Percentiles rank a stretch among this genome's conserved stretches.
Evolutionary conservation across 306 rosid species (phyloP).

Genomic region (Ormosia emarginata): DNA sequence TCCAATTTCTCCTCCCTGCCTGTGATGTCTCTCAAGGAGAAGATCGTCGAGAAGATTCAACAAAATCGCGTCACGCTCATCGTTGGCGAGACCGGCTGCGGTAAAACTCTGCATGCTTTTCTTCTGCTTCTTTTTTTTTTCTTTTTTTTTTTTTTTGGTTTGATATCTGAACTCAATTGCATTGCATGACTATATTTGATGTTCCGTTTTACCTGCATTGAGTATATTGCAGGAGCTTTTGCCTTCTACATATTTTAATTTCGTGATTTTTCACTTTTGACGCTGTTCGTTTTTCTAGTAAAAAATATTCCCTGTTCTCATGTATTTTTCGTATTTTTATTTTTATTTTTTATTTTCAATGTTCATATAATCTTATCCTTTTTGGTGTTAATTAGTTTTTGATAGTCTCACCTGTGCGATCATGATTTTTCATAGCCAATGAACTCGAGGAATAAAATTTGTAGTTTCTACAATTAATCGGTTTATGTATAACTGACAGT

Average conservation of each 20-base stretch:
- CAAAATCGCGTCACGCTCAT: constrained; percentile 87
- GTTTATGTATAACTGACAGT: not conserved
- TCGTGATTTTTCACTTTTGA: not conserved
- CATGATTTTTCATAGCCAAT: not conserved
- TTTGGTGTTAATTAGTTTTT: not conserved
- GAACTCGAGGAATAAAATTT: not conserved
- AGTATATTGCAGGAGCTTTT: not conserved
- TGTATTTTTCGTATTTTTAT: not conserved
- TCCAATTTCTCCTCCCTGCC: constrained; percentile 59
- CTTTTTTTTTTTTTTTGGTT: not conserved
- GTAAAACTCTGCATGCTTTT: constrained; percentile 19
- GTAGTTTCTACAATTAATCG: not conserved
- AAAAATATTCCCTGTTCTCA: not conserved
- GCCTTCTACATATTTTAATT: not conserved
- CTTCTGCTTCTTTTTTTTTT: not conserved
- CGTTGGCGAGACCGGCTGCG: constrained; percentile 90
- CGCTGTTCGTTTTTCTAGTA: not conserved
- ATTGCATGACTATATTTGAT: not conserved
- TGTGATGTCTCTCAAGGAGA: constrained; percentile 52
- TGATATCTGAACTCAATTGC: not conserved
- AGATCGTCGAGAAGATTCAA: constrained; percentile 69
- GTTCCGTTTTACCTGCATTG: constrained; percentile 15
- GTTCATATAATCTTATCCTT: not conserved
- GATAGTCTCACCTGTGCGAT: not conserved
- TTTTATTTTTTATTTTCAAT: not conserved